Evolutionary conservation across 305 asterid genomes (phyloP), one percentile per base, ranked within the genome.

Genomic region (Plantago rigida): DNA sequence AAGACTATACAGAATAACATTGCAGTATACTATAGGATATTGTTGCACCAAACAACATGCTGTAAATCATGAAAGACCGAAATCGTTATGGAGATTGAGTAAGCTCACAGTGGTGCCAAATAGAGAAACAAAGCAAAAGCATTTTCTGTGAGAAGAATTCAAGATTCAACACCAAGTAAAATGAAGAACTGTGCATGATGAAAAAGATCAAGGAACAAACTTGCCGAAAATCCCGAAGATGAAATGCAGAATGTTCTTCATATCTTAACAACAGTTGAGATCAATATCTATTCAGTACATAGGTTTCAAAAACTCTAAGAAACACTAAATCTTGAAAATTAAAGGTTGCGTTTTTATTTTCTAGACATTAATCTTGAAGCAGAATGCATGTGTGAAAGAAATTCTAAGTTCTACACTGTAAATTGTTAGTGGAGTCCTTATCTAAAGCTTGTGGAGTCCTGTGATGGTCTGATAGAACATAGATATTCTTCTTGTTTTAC

Each of bases 51-150:
- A 29, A 29, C 17, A 4, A n/a, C 11, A 34, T 41, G 46, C 45
- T 3, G 51, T 8, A 7, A 57, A 47, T 31, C 3, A 36, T 2
- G 39, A 36, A 57, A 29, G 28, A 68, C 13, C 13, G 8, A 8
- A 26, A 6, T 3, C 4, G 28, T 3, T 28, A 3, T 8, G 26
- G 22, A 9, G 19, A 59, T 0, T 22, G 59, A 11, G 45, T 11
- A 29, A 51, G 63, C 96, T 86, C 73, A 86, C 96, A 84, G 3
- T 44, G 96, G 95, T 34, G 91, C 82, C 75, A 89, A 65, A 85
- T 78, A 89, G 31, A 89, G 89, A 68, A 84, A 86, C 77, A 86
- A 67, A 47, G 93, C 96, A 68, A 69, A 79, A 31, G 76, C 82
- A 75, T 89, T 84, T 57, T 94, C 95, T 86, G 88, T 10, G 42